Percentiles rank a stretch among this genome's conserved stretches.
These are phyloP conservation scores for Nannochloropsis limnetica DNA, from an alignment of 352 stramenopile species.

Conservation along the genomic window DNA sequence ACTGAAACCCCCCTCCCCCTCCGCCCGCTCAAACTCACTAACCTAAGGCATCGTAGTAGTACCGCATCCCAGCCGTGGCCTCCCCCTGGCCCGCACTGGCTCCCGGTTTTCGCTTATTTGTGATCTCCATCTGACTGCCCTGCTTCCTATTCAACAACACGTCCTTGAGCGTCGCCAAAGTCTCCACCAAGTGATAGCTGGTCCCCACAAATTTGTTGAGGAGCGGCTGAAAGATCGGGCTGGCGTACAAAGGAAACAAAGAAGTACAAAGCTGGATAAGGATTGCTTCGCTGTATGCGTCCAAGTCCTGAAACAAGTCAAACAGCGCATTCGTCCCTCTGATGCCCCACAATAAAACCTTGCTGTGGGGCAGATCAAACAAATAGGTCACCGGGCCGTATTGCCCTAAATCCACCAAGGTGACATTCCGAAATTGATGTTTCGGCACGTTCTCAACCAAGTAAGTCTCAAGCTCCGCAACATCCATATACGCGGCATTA, in stretches of 20 bases:
- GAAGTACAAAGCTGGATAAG: constrained; percentile 22
- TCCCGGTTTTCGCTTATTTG: neutral
- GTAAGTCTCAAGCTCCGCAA: neutral
- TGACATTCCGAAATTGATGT: neutral
- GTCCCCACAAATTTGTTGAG: constrained; percentile 11
- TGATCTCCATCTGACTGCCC: neutral
- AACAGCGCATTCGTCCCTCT: constrained; percentile 23
- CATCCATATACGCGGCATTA: neutral
- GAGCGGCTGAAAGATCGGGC: constrained; percentile 2
- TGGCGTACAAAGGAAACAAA: constrained; percentile 26
- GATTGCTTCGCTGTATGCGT: constrained; percentile 21
- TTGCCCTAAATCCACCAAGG: neutral
- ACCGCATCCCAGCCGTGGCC: neutral
- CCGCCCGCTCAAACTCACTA: neutral
- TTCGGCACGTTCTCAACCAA: neutral
- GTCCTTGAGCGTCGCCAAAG: neutral
- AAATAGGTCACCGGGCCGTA: constrained; percentile 26
- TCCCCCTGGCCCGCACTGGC: neutral
- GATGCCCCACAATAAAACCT: constrained; percentile 10
- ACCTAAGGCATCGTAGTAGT: constrained; percentile 29
- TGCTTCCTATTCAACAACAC: neutral
- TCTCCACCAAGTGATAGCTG: neutral
- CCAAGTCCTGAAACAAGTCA: constrained; percentile 15
- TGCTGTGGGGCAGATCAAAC: constrained; percentile 13
- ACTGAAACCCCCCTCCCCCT: neutral